Evolutionary conservation across 163 green algal species (phyloP).

Genomic region (Scenedesmus sp.): DNA sequence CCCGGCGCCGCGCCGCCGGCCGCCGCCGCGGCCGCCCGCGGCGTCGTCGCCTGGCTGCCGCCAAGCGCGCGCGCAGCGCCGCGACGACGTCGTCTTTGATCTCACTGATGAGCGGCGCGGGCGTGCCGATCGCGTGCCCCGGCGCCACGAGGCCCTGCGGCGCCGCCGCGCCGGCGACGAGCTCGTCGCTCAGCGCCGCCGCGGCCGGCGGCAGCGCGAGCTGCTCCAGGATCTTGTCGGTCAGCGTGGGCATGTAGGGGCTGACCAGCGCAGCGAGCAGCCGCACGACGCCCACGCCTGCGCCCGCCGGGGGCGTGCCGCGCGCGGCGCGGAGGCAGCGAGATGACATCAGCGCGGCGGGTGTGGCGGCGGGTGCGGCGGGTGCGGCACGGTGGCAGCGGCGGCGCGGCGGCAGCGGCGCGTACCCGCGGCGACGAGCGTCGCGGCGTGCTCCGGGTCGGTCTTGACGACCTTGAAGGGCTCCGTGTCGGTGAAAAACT

Average conservation of each 20-base stretch:
- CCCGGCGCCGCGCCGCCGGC: slow-evolving; percentile 51
- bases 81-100: slow-evolving; percentile 86
- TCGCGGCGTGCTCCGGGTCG: slow-evolving; percentile 71
- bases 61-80: slow-evolving; percentile 64
- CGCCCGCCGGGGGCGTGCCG: no score
- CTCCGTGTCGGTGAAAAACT: slow-evolving; percentile 77
- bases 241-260: slow-evolving; percentile 91
- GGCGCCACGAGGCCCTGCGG: slow-evolving; percentile 61
- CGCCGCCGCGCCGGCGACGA: slow-evolving; percentile 51
- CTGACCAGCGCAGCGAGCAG: slow-evolving; percentile 86
- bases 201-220: slow-evolving; percentile 51
- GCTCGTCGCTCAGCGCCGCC: slow-evolving; percentile 65
- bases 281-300: slow-evolving; percentile 80
- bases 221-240: slow-evolving; percentile 72
- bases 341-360: no score
- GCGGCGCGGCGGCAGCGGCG: no score
- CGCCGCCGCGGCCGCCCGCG: slow-evolving; percentile 46
- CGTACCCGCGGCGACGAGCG: slow-evolving; percentile 70
- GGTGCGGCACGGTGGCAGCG: no score
- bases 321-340: no score
- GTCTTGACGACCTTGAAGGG: slow-evolving; percentile 77
- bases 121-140: slow-evolving; percentile 81
- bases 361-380: no score
- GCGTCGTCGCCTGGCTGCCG: slow-evolving; percentile 73
- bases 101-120: slow-evolving; percentile 82